Evolutionary conservation across 768 basidiomycete genomes (phyloP), one percentile per base, ranked within the genome.

Genomic region (Mycena alexandri): DNA sequence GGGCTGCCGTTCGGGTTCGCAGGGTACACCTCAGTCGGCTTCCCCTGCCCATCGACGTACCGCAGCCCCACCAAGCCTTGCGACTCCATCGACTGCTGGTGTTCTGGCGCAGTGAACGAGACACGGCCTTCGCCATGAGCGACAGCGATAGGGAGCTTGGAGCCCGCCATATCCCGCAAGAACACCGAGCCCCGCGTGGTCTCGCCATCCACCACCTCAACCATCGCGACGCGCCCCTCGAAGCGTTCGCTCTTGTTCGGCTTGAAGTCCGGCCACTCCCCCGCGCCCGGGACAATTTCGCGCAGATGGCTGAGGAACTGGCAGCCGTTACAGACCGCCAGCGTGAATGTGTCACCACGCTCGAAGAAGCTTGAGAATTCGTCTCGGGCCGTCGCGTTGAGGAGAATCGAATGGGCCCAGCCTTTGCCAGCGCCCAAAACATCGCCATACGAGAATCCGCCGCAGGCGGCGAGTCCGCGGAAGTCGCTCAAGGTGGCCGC

Each of bases 391-490:
- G 79, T 81, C 48, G 84, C 82, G 79, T 99, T 92, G 50, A 98
- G 87, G 21, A 97, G 87, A 24, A 95, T 92, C n/a, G 96, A 96
- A 76, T 96, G 90, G 5, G 97, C 96, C 98, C 98, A 99, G 24
- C 97, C 97, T 78, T 93, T 96, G 11, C 97, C 98, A 11, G 98
- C 97, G 34, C 98, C 96, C 12, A 99, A 87, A 16, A 98, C 97
- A 77, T 99, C 97, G 43, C 97, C 97, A 75, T 98, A 99, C 11
- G 97, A 98, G 85, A 99, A 99, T 5, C 98, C 98, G 61, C 98
- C 98, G 73, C 97, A 99, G 3, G 97, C 97, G 10, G 93, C 97
- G 60, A 99, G 77, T 47, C 98, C 98, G 53, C 89, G 87, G 86
- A 98, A 99, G 62, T 82, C 80, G 13, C 75, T 65, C 43, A 99